Conservation (phyloP, 305 asterid species). For the Fraxinus dipetala region DNA sequence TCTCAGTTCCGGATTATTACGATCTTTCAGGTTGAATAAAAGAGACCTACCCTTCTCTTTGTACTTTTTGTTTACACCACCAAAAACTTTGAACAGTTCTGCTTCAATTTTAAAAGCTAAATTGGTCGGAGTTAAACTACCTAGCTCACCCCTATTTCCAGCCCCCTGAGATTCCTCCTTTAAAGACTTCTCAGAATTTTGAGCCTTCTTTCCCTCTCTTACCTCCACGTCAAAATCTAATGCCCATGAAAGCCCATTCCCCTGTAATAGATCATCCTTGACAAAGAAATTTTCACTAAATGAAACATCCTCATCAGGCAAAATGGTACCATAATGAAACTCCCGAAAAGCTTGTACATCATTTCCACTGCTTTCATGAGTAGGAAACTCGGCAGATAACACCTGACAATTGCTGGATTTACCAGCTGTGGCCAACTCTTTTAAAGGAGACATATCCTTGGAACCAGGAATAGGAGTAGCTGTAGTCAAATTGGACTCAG, state of each 20-base stretch:
- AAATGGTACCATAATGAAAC: slow-evolving; percentile 42
- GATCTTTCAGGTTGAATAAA: slow-evolving; percentile 74
- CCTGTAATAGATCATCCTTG: slow-evolving; percentile 95
- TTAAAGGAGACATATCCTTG: slow-evolving; percentile 26
- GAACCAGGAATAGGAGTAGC: slow-evolving; percentile 30
- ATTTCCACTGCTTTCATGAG: slow-evolving; percentile 34
- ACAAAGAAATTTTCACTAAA: slow-evolving; percentile 73
- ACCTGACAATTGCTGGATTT: slow-evolving; percentile 36
- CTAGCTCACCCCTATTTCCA: slow-evolving; percentile 17
- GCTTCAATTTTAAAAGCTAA: slow-evolving; percentile 68
- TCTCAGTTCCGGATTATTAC: slow-evolving; percentile 83
- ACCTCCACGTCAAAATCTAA: slow-evolving; percentile 64
- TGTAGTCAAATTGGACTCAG: slow-evolving; percentile 31
- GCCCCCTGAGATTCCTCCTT: slow-evolving; percentile 39
- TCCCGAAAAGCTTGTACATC: slow-evolving; percentile 45
- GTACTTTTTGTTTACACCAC: slow-evolving; percentile 94
- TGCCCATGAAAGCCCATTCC: slow-evolving; percentile 98
- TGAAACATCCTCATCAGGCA: slow-evolving; percentile 67
- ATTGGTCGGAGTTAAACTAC: slow-evolving; percentile 42
- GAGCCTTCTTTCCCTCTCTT: slow-evolving; percentile 46
- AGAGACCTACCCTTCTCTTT: slow-evolving; percentile 85
- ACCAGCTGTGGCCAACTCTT: slow-evolving; percentile 31
- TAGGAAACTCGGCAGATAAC: slow-evolving; percentile 37
- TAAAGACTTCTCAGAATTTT: slow-evolving; percentile 32
- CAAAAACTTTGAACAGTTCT: slow-evolving; percentile 74